These are phyloP conservation scores for Suhomyces kilbournensis DNA, from an alignment of 805 yeast genomes.

Conservation along the genomic window DNA sequence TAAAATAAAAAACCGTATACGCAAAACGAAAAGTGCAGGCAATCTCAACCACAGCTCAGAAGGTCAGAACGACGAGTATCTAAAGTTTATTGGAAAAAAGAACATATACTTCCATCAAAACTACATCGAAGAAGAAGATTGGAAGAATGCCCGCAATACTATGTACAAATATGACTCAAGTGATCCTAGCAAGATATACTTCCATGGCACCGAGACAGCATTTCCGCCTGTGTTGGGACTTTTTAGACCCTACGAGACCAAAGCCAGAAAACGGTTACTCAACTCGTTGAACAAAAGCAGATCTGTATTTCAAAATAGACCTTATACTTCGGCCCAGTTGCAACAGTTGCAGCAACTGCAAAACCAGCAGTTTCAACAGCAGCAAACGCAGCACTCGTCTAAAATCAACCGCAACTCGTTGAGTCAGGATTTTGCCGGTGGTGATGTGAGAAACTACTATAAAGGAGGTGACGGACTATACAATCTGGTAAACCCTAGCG, in stretches of 20 bases:
- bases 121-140: slow-evolving; percentile 19
- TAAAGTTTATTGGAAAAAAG: slow-evolving; percentile 31
- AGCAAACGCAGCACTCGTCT: not conserved
- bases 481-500: slow-evolving; percentile 44
- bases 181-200: slow-evolving; percentile 27
- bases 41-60: not conserved
- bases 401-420: slow-evolving; percentile 8
- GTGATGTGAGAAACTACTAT: slow-evolving; percentile 30
- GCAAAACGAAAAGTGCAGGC: slow-evolving; percentile 7
- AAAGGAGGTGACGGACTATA: slow-evolving; percentile 57
- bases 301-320: slow-evolving; percentile 2
- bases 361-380: not conserved
- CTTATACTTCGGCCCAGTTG: not conserved
- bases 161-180: slow-evolving; percentile 8
- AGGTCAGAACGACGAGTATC: slow-evolving; percentile 6
- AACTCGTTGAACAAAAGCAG: slow-evolving; percentile 28
- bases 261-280: slow-evolving; percentile 35
- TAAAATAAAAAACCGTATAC: slow-evolving; percentile 17
- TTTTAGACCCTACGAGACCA: slow-evolving; percentile 41
- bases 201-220: slow-evolving; percentile 12
- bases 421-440: slow-evolving; percentile 22
- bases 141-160: slow-evolving; percentile 5
- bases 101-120: slow-evolving; percentile 39
- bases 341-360: slow-evolving; percentile 1
- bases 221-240: slow-evolving; percentile 21